A percentile compares a stretch with the other conserved stretches of the same genome.
These are phyloP conservation scores for Tolypocladium guangdongense DNA, from an alignment of 2,329 filamentous ascomycete species.

Conservation along the genomic window DNA sequence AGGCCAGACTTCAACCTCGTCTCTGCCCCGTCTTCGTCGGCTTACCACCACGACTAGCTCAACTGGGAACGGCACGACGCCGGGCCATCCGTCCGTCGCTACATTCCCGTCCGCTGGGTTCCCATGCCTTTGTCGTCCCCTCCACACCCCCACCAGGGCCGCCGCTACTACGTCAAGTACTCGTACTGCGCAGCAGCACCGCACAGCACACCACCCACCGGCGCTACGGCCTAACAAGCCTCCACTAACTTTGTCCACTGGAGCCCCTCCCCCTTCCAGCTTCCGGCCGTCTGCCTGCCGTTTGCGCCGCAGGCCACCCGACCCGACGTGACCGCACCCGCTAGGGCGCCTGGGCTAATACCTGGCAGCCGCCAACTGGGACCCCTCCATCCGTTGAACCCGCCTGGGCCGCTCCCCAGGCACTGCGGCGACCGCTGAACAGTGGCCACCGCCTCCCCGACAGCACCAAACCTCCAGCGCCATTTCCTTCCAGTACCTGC, in stretches of 20 bases:
- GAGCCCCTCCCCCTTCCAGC: neutral
- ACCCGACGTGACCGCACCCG: neutral
- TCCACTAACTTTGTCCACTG: neutral
- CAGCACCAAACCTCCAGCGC: conserved; percentile 11
- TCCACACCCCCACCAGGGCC: neutral
- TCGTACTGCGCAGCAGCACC: no score
- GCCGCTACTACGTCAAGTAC: neutral
- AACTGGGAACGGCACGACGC: conserved; percentile 27
- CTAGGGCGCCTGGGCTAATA: neutral
- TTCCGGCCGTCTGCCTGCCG: neutral
- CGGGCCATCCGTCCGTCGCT: conserved; percentile 25
- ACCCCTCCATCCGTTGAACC: neutral
- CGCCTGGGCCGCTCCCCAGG: neutral
- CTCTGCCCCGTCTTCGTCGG: neutral
- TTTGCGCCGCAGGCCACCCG: neutral
- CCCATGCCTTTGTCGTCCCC: conserved; percentile 7
- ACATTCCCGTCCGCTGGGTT: conserved; percentile 20
- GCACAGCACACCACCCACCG: neutral
- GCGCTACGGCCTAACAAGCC: neutral
- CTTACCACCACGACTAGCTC: neutral
- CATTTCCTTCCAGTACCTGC: conserved; percentile 1
- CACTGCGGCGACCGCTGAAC: neutral
- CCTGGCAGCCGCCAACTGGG: neutral
- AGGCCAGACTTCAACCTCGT: neutral
- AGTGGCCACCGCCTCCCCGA: conserved; percentile 1